These are phyloP conservation scores for Helicosporidium sp. DNA, from an alignment of 139 green algal genomes.

Conservation along the genomic window DNA sequence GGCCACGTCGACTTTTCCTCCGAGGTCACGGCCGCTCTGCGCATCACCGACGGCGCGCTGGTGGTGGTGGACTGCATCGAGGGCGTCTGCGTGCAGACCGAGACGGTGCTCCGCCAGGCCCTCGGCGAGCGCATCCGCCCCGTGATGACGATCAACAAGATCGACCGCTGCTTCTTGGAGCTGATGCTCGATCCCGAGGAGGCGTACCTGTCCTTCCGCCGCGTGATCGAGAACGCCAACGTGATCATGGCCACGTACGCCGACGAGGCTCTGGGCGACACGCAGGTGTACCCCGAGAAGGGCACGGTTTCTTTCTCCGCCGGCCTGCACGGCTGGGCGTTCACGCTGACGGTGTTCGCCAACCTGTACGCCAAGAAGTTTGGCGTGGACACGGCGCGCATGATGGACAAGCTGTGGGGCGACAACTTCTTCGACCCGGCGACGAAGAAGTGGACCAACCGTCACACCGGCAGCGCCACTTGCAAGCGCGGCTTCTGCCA, in stretches of 20 bases:
- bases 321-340: conserved; percentile 97
- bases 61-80: conserved; percentile 99
- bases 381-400: conserved; percentile 64
- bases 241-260: conserved; percentile 97
- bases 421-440: conserved; percentile 96
- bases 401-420: conserved; percentile 91
- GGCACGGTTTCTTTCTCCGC: conserved; percentile 94
- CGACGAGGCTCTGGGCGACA: conserved; percentile 85
- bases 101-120: conserved; percentile 95
- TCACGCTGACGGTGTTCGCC: conserved; percentile 95
- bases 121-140: conserved; percentile 90
- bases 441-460: conserved; percentile 96
- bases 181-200: conserved; percentile 86
- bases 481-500: conserved; percentile 94
- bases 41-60: conserved; percentile 96
- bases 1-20: conserved; percentile 99
- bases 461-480: conserved; percentile 57
- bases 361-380: conserved; percentile 96
- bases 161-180: conserved; percentile 98
- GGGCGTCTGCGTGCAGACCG: conserved; percentile 98
- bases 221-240: conserved; percentile 96
- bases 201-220: conserved; percentile 79
- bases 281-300: conserved; percentile 90
- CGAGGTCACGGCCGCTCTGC: conserved; percentile 94
- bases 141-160: conserved; percentile 98